A percentile compares a stretch with the other conserved stretches of the same genome.
Evolutionary conservation across 352 stramenopile species (phyloP).

Genomic region (Phytopythium chamaehyphon): DNA sequence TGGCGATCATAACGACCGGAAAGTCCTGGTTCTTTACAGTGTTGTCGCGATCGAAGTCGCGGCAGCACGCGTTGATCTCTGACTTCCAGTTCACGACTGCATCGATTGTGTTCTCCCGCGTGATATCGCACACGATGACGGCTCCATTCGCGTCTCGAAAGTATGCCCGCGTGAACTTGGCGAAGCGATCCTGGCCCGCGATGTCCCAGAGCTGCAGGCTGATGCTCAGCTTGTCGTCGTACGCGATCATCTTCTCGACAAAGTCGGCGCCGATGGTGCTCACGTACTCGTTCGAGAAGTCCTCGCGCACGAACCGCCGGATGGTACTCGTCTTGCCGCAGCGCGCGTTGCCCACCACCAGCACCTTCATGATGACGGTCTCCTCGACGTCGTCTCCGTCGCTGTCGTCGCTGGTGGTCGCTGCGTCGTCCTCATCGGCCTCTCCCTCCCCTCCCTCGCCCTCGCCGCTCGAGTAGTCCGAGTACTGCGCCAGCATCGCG

Average conservation of each 20-base stretch:
- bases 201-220: conserved; percentile 89
- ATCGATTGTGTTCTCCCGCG: conserved; percentile 80
- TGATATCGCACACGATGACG: conserved; percentile 88
- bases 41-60: conserved; percentile 24
- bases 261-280: conserved; percentile 88
- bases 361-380: conserved; percentile 76
- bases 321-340: conserved; percentile 89
- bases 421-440: not conserved
- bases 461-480: conserved; percentile 20
- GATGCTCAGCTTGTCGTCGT: conserved; percentile 49
- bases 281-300: conserved; percentile 81
- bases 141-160: conserved; percentile 79
- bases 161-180: conserved; percentile 85
- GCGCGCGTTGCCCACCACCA: conserved; percentile 85
- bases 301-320: conserved; percentile 56
- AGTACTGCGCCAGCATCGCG: conserved; percentile 54
- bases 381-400: conserved; percentile 14
- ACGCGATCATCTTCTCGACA: conserved; percentile 73
- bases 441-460: conserved; percentile 10
- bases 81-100: conserved; percentile 80
- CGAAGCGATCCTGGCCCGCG: conserved; percentile 83
- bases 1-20: conserved; percentile 79
- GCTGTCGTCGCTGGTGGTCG: conserved; percentile 8
- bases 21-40: conserved; percentile 22
- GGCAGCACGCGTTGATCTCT: conserved; percentile 67